phyloP scores from a whole-genome alignment of 179 eudicot genomes.

The Vitellaria paradoxa region DNA sequence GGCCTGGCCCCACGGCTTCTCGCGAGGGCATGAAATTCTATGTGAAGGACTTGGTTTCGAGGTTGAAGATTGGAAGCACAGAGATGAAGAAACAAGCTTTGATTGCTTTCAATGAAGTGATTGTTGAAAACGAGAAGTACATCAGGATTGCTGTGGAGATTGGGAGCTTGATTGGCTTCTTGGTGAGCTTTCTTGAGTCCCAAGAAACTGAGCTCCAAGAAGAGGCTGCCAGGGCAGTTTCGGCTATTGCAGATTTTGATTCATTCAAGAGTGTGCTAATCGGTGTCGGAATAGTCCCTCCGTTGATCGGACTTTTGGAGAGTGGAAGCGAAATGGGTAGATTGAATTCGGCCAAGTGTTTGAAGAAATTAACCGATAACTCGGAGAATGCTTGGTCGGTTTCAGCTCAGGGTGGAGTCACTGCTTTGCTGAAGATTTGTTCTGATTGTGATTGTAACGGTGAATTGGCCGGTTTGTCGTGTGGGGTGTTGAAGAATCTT shows the following conservation, averaged over 20 bases:
- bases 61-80: slow-evolving; percentile 62
- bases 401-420: slow-evolving; percentile 90
- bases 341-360: slow-evolving; percentile 44
- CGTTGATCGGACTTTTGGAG: slow-evolving; percentile 68
- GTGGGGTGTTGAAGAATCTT: slow-evolving; percentile 71
- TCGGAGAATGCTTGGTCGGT: slow-evolving; percentile 86
- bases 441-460: slow-evolving; percentile 20
- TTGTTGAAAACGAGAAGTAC: slow-evolving; percentile 64
- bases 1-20: slow-evolving; percentile 46
- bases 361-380: slow-evolving; percentile 64
- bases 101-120: slow-evolving; percentile 47
- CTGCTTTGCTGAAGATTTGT: slow-evolving; percentile 50
- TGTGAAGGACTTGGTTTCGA: slow-evolving; percentile 55
- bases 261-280: slow-evolving; percentile 39
- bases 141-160: slow-evolving; percentile 47
- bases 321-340: slow-evolving; percentile 47
- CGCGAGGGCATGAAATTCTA: slow-evolving; percentile 67
- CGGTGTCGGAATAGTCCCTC: slow-evolving; percentile 52
- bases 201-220: slow-evolving; percentile 50
- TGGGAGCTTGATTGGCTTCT: slow-evolving; percentile 30
- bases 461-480: slow-evolving; percentile 50
- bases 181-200: slow-evolving; percentile 56
- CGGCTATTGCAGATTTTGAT: slow-evolving; percentile 43
- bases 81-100: slow-evolving; percentile 64
- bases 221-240: slow-evolving; percentile 41